These are phyloP conservation scores for Athelia psychrophila DNA, from an alignment of 1,284 basidiomycete genomes.

Conservation along the genomic window DNA sequence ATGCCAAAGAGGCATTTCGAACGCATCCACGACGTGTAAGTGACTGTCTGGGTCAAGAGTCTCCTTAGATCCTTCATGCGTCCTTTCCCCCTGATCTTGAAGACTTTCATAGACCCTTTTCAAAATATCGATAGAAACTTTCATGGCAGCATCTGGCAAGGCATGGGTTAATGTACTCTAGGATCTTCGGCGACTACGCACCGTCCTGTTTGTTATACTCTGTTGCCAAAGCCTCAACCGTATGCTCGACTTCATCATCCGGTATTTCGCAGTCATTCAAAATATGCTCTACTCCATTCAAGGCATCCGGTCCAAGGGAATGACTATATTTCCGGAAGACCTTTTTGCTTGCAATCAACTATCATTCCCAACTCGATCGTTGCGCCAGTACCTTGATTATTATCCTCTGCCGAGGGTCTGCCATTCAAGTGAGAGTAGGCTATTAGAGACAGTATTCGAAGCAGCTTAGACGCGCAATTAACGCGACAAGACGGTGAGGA, in stretches of 20 bases:
- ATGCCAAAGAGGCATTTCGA: constrained; percentile 91
- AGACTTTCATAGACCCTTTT: constrained; percentile 81
- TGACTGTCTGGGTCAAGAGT: constrained; percentile 83
- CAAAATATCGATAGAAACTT: constrained; percentile 71
- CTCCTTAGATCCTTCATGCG: constrained; percentile 53
- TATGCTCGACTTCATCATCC: constrained; percentile 74
- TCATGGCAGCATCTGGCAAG: constrained; percentile 69
- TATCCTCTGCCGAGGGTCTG: constrained; percentile 43
- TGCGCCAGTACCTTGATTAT: constrained; percentile 60
- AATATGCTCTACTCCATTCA: constrained; percentile 67
- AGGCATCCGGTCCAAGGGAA: constrained; percentile 73
- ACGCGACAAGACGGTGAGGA: too few relatives aligned
- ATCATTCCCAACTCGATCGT: not conserved
- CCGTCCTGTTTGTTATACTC: constrained; percentile 94
- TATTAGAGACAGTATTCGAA: too few relatives aligned
- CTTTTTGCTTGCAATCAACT: constrained; percentile 30
- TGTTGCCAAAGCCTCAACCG: constrained; percentile 80
- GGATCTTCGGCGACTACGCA: constrained; percentile 27
- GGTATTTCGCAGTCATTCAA: constrained; percentile 64
- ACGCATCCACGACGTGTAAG: constrained; percentile 85
- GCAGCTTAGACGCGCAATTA: too few relatives aligned
- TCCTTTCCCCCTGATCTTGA: constrained; percentile 65
- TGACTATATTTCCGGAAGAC: constrained; percentile 83
- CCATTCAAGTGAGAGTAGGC: not conserved
- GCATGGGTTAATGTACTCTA: constrained; percentile 4